Conservation (phyloP, 2,329 filamentous ascomycete genomes). For the Colletotrichum sp. region DNA sequence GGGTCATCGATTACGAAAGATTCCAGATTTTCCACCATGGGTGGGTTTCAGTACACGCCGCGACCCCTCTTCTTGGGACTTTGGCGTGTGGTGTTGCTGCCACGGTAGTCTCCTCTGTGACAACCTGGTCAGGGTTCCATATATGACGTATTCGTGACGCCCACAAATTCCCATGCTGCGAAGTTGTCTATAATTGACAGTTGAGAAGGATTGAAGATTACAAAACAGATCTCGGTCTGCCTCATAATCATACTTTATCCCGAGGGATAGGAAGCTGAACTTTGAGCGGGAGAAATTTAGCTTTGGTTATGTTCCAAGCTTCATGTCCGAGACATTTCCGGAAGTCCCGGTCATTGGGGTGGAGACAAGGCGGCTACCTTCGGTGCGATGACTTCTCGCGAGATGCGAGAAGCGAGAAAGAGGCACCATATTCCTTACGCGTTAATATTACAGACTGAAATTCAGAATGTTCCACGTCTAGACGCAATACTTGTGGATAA, state of each 20-base stretch:
- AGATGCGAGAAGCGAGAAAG: not conserved
- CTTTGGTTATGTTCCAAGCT: not conserved
- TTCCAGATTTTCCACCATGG: not conserved
- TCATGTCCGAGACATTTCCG: not conserved
- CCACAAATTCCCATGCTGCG: accelerated
- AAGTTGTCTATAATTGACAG: not conserved
- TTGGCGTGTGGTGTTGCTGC: not conserved
- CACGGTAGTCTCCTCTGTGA: not conserved
- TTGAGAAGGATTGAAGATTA: not conserved
- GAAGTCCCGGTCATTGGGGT: not conserved
- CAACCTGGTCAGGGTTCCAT: not conserved
- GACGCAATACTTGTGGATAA: not conserved
- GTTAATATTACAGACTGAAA: not conserved
- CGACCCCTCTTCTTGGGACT: not conserved
- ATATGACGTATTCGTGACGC: not conserved
- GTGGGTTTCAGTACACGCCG: not conserved
- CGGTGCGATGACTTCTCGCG: not conserved
- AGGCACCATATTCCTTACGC: accelerated
- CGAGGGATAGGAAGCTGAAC: not conserved
- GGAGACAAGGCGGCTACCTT: not conserved
- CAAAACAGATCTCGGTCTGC: not conserved
- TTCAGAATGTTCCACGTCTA: accelerated
- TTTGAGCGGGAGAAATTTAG: not conserved
- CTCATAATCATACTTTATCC: accelerated
- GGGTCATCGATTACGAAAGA: not conserved